A percentile compares a stretch with the other conserved stretches of the same genome.
Conservation (phyloP, 495 filamentous ascomycete genomes). For the Xylaria bambusicola region DNA sequence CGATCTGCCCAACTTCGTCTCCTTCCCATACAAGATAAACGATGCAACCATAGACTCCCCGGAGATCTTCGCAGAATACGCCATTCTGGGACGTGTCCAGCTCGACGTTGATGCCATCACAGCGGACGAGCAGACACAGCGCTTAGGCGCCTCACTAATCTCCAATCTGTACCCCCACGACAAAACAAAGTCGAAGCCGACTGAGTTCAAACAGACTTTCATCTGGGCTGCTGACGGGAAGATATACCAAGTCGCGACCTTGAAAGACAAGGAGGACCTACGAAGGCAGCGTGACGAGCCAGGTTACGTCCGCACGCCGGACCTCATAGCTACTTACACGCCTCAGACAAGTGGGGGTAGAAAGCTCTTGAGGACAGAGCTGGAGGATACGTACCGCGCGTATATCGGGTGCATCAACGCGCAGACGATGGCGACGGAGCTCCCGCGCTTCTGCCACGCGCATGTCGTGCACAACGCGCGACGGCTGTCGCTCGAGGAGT, state of each 20-base stretch:
- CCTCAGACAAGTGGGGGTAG: conserved; percentile 10
- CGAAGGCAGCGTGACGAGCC: conserved; percentile 23
- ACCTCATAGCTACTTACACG: conserved; percentile 19
- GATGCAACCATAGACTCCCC: neutral
- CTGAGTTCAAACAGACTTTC: conserved; percentile 17
- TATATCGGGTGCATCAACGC: conserved; percentile 36
- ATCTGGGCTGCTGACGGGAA: conserved; percentile 28
- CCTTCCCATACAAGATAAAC: neutral
- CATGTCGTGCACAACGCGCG: conserved; percentile 31
- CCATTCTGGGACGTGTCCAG: conserved; percentile 24
- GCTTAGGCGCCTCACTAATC: conserved; percentile 14
- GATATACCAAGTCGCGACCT: conserved; percentile 26
- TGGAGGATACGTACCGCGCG: conserved; percentile 21
- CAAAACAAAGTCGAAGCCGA: neutral
- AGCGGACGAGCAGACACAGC: conserved; percentile 22
- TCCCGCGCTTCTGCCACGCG: conserved; percentile 29
- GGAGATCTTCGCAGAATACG: neutral
- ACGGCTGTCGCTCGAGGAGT: conserved; percentile 24
- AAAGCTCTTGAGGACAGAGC: conserved; percentile 22
- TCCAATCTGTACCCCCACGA: conserved; percentile 5
- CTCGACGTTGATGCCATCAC: conserved; percentile 23
- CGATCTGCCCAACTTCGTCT: conserved; percentile 23
- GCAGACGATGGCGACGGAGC: conserved; percentile 27
- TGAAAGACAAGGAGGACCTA: conserved; percentile 18
- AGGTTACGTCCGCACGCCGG: conserved; percentile 8